Conservation (phyloP, 345 rosid genomes). For the Brassica rapa region DNA sequence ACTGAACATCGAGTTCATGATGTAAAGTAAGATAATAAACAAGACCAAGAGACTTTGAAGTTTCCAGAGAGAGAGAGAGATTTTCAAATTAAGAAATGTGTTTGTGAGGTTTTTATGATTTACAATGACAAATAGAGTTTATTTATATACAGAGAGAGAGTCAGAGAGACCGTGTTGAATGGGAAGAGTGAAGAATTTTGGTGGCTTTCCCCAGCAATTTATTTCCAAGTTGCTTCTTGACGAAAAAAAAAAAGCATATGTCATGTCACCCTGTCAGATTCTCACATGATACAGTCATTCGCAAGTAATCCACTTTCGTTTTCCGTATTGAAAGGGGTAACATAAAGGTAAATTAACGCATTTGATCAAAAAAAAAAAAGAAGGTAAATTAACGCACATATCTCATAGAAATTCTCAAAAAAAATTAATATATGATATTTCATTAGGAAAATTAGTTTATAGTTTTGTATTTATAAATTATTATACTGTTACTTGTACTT, state of each 20-base stretch:
- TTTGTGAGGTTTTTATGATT: conserved; percentile 1
- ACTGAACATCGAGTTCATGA: conserved; percentile 81
- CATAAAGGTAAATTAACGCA: neutral
- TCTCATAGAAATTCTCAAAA: too few relatives aligned
- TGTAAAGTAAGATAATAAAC: neutral
- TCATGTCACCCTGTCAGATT: conserved; percentile 3
- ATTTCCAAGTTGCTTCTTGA: conserved; percentile 24
- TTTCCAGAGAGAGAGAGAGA: neutral
- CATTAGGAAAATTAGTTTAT: too few relatives aligned
- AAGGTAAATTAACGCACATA: too few relatives aligned
- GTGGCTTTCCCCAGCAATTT: neutral
- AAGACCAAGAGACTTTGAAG: neutral
- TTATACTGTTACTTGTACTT: too few relatives aligned
- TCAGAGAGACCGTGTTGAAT: conserved; percentile 28
- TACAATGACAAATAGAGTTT: neutral
- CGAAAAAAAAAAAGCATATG: neutral
- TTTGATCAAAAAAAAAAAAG: too few relatives aligned
- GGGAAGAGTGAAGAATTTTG: conserved; percentile 26
- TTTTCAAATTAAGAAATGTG: neutral
- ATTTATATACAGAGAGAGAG: conserved; percentile 2
- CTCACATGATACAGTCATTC: neutral
- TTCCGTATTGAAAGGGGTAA: conserved; percentile 6
- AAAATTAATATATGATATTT: too few relatives aligned
- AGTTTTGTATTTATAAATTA: too few relatives aligned
- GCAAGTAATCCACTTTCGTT: neutral